Base-by-base conservation (phyloP, 139 green algal species). In the Chlamydomonas urium region DNA sequence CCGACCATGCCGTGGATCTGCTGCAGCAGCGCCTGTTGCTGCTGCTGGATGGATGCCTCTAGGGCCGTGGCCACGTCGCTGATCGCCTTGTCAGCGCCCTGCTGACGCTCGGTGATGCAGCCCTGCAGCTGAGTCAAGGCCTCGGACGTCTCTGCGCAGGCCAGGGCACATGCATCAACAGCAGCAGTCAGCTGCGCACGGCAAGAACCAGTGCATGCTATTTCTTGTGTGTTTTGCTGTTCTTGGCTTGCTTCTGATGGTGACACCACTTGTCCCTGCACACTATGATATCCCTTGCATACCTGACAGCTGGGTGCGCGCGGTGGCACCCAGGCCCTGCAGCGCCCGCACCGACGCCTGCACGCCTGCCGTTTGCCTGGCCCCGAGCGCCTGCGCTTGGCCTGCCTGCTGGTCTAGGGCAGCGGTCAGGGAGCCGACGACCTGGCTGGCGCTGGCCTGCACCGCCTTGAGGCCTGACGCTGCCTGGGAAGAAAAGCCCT, bases 31-130 rank as follows among this genome's bases (percentile, higher is more conserved):
- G 29, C 26, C n/a, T 33, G 24, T 26, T 63, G 24, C 53, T 63
- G 53, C 53, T 66, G 31, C 79, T 93, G 34, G 89, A 92, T 24
- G 72, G 69, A 26, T 74, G 89, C 36, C 72, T 93, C 37, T 85
- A 42, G 63, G 67, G 14, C 81, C 3, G 3, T 50, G 42, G 42
- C 14, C 10, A 14, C 14, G 42, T 50, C 42, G 10, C 8, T 24
- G 42, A 50, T 50, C 8, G 42, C 42, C 14, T 14, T 8, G 42
- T 50, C 42, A 8, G 14, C 42, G 14, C 42, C 42, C 42, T 50
- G 42, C 10, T 50, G 42, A 8, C 14, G 42, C 42, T 50, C 10
- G 14, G 10, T 14, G 42, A 50, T 50, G 10, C 10, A 50, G 10
- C 14, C 10, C 42, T 50, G 42, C 8, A 50, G 42, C 42, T 14